phyloP scores from a whole-genome alignment of 305 asterid genomes.

The Euphrasia arctica region DNA sequence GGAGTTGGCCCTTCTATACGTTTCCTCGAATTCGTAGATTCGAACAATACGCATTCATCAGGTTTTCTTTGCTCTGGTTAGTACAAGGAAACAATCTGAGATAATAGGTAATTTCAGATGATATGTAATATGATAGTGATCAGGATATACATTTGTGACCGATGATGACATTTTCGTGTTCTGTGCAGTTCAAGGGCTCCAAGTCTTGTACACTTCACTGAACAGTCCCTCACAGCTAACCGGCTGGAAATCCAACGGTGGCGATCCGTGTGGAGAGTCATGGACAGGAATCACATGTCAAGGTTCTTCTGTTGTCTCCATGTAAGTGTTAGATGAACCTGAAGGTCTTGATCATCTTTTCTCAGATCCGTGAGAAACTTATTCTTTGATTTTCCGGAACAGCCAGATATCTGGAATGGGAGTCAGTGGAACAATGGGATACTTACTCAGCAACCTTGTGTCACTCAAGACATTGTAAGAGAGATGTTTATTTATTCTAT shows the following conservation, averaged over 20 bases:
- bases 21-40: conserved; percentile 15
- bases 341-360: conserved; percentile 7
- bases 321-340: conserved; percentile 46
- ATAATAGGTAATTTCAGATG: not conserved
- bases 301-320: conserved; percentile 66
- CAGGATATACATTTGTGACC: conserved; percentile 7
- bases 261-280: conserved; percentile 95
- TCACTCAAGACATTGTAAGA: conserved; percentile 78
- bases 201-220: conserved; percentile 69
- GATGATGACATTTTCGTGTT: conserved; percentile 25
- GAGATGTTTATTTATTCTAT: conserved; percentile 24
- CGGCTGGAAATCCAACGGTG: conserved; percentile 81
- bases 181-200: conserved; percentile 80
- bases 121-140: conserved; percentile 20
- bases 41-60: not conserved
- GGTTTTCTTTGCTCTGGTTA: conserved; percentile 18
- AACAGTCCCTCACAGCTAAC: conserved; percentile 75
- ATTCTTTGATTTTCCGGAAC: conserved; percentile 34
- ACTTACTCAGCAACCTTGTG: conserved; percentile 58
- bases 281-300: conserved; percentile 85
- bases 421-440: conserved; percentile 86
- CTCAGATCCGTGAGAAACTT: conserved; percentile 17
- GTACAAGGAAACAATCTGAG: not conserved
- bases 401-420: conserved; percentile 78
- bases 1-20: conserved; percentile 6